phyloP scores from a whole-genome alignment of 75 land plant species.

The Chamaecyparis obtusa region DNA sequence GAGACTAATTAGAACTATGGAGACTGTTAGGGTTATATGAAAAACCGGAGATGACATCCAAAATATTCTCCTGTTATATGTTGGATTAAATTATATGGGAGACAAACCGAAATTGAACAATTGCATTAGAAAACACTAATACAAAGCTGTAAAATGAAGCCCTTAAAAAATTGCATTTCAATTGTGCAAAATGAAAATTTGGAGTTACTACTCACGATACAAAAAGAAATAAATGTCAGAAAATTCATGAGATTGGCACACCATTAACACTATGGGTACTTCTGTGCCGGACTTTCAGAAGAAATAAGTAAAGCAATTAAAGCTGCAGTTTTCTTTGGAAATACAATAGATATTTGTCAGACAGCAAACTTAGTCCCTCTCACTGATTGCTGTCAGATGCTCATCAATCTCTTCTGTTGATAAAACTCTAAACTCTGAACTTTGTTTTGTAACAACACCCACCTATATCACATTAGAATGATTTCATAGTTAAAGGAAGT shows the following conservation, averaged over 20 bases:
- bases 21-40: background rate
- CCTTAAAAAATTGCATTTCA: background rate
- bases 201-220: background rate
- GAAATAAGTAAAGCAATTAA: background rate
- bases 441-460: conserved; percentile 59
- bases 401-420: conserved; percentile 84
- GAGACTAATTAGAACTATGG: too few relatives aligned
- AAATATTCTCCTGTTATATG: background rate
- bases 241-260: background rate
- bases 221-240: background rate
- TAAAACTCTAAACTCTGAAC: conserved; percentile 54
- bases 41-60: background rate
- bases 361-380: conserved; percentile 48
- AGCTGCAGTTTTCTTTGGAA: background rate
- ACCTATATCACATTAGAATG: conserved; percentile 38
- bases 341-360: background rate
- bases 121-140: background rate
- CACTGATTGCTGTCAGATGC: conserved; percentile 81
- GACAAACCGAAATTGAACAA: background rate
- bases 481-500: background rate
- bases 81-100: background rate
- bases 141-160: background rate
- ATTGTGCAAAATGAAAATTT: background rate
- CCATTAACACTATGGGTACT: background rate
- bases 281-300: conserved; percentile 2